Evolutionary conservation across 2,329 filamentous ascomycete genomes (phyloP), one percentile per base, ranked within the genome.

Genomic region (Botryotinia convoluta): DNA sequence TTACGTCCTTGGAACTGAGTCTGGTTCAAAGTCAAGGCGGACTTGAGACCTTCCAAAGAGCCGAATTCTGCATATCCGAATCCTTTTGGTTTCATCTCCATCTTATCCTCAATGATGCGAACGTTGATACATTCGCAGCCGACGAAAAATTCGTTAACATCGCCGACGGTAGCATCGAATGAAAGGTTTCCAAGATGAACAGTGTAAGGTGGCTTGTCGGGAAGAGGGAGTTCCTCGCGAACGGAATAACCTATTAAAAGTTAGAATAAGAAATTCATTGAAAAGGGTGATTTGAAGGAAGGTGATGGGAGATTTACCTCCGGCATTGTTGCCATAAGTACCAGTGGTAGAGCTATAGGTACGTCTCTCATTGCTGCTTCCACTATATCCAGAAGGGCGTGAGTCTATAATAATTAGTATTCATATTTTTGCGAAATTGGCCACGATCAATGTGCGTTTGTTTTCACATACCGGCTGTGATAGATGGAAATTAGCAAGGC

Each of bases 1-100:
- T 91, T 92, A 78, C 96, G 92, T 78, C 94, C 94, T 82, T 97
- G 92, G 83, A 98, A 95, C 74, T 89, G 90, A 75, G 90, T 87
- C 79, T 94, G 93, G 80, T 95, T 95, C 76, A 96, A 88, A 74
- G 90, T 89, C 76, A 99, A 88, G 73, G 96, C 96, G 84, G 94
- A 92, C 86, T 97, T 97, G 80, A 99, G 86, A 74, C 95, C 95
- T 68, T 98, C 95, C 62, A 96, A 85, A 69, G 90, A 91, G 77
- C 87, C 90, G 80, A 99, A 99, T 83, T 99, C 96, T 77, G 97
- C 95, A 82, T 99, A 99, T 75, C 95, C 96, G 80, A 99, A 99
- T 67, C 96, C 96, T 87, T 99, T 99, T 77, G 96, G 96, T 81
- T 95, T 94, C 83, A 92, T 90, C 81, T 96, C 92, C 82, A 97